Conservation (phyloP, 2,329 filamentous ascomycete species). For the Xylariaceae sp. region DNA sequence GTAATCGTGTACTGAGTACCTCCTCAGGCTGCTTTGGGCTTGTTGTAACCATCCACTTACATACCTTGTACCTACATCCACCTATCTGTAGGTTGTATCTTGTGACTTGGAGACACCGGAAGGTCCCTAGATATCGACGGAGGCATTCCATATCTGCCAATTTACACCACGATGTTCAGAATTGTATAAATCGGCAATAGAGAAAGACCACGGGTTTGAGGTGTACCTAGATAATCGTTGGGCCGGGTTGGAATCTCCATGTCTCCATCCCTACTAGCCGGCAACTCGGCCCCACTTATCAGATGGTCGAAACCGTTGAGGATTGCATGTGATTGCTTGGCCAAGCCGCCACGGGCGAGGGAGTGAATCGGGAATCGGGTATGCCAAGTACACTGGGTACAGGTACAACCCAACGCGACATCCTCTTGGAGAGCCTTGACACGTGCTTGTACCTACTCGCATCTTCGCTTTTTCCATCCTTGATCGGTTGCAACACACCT, state of each 20-base stretch:
- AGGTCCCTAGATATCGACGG: too few species aligned
- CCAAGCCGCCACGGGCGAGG: neutral
- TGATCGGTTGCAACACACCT: neutral
- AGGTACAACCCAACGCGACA: neutral
- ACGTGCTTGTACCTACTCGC: slow-evolving; percentile 1
- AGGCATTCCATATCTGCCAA: too few species aligned
- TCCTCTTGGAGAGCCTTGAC: neutral
- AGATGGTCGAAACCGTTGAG: neutral
- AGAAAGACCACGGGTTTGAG: neutral
- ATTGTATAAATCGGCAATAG: neutral
- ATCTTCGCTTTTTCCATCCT: neutral
- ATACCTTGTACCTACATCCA: too few species aligned
- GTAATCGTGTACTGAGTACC: too few species aligned
- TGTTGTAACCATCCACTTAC: too few species aligned
- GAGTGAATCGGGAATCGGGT: neutral
- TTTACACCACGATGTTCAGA: too few species aligned
- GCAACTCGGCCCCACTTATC: neutral
- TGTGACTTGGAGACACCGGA: too few species aligned
- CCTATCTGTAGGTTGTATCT: too few species aligned
- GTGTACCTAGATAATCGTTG: neutral
- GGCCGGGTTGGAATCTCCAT: neutral
- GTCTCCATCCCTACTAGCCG: neutral
- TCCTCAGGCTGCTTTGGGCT: too few species aligned
- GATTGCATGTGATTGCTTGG: neutral
- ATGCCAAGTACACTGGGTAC: too few species aligned